phyloP scores from a whole-genome alignment of 345 rosid genomes.

The Atalantia buxifolia region DNA sequence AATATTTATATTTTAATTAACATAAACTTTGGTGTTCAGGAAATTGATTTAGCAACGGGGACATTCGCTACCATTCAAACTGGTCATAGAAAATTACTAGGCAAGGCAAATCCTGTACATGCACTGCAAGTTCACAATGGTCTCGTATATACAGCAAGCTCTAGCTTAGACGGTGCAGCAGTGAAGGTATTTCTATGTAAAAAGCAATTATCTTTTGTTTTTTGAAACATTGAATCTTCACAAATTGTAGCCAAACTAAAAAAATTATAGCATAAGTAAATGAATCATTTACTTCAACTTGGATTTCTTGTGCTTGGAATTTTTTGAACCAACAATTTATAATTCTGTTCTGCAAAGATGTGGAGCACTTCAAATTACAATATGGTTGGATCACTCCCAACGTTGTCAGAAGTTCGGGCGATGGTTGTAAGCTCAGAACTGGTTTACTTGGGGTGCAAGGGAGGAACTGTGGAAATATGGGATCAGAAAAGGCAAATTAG shows the following conservation, averaged over 20 bases:
- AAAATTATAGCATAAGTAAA: neutral
- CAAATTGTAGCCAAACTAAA: neutral
- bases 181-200: constrained; percentile 44
- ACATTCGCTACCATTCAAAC: constrained; percentile 47
- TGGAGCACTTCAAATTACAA: constrained; percentile 48
- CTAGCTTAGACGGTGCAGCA: constrained; percentile 47
- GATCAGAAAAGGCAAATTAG: constrained; percentile 48
- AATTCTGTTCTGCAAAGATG: constrained; percentile 31
- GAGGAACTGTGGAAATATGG: constrained; percentile 64
- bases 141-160: constrained; percentile 53
- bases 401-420: constrained; percentile 40
- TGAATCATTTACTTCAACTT: neutral
- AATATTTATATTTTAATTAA: neutral
- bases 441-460: constrained; percentile 59
- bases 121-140: constrained; percentile 51
- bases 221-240: neutral
- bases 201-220: neutral
- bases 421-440: constrained; percentile 55
- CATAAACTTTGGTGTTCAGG: constrained; percentile 30
- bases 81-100: constrained; percentile 57
- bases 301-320: neutral
- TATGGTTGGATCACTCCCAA: constrained; percentile 43
- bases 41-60: constrained; percentile 70
- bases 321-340: neutral
- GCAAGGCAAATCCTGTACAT: constrained; percentile 48